Evolutionary conservation across 2,329 filamentous ascomycete genomes (phyloP), one percentile per base, ranked within the genome.

Genomic region (Epicoccum nigrum): DNA sequence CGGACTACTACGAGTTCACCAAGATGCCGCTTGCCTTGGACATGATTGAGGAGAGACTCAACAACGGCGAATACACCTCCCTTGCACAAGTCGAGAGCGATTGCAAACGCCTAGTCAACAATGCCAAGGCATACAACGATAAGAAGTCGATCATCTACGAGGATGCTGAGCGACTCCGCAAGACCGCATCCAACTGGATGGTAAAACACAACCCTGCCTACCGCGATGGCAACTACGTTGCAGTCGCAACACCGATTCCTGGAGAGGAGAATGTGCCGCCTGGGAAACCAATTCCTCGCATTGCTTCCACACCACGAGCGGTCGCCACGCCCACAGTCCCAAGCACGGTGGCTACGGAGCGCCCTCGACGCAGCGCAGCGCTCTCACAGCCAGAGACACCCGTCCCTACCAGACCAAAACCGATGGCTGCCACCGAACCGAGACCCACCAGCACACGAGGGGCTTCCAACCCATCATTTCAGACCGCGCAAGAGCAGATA

Each of bases 131-230:
- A 45, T 94, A 85, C 75, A 93, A 93, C 66, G 81, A 86, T 53
- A 87, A 87, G 61, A 83, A 82, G 34, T 90, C 89, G 0, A 77
- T 85, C 50, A 81, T 88, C 30, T 93, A 88, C 68, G 87, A 91
- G 34, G 91, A 96, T 76, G 90, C 92, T 7, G 92, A 96, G 73
- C 85, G 90, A 40, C 83, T 96, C 37, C 83, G 92, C 38, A 96
- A 96, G 75, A 87, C 90, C 3, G 81, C 93, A 32, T 92, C 89
- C 70, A 93, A 92, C 65, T 91, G 86, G 71, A 96, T 96, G 91
- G 87, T 86, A 48, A 89, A 89, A 71, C 83, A 87, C 62, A 96
- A 96, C 64, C 91, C 92, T 12, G 90, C 89, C 13, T 96, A 96
- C 72, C 83, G 85, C 56, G 76, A 83, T 58, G 78, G 80, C 13